phyloP scores from a whole-genome alignment of 345 rosid species.

The Erucastrum elatum region DNA sequence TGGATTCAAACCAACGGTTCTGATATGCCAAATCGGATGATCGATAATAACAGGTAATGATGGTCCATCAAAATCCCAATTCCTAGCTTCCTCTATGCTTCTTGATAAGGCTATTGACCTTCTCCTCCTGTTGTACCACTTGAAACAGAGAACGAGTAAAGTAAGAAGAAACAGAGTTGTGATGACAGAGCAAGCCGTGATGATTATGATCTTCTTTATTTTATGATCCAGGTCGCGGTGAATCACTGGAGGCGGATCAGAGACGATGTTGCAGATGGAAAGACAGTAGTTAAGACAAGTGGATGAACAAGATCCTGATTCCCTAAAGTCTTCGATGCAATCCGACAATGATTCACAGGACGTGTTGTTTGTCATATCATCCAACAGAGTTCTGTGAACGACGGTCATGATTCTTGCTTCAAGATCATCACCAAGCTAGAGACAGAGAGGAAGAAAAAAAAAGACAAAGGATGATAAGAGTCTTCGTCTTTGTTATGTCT shows the following conservation, averaged over 20 bases:
- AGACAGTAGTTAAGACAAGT: constrained; percentile 33
- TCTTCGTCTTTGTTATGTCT: constrained; percentile 30
- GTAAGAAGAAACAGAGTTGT: constrained; percentile 39
- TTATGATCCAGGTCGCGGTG: constrained; percentile 6
- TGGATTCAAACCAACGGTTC: constrained; percentile 60
- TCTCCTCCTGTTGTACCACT: constrained; percentile 34
- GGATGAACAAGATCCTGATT: neutral
- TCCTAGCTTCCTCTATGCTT: constrained; percentile 42
- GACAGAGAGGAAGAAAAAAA: constrained; percentile 6
- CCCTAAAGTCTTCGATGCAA: neutral
- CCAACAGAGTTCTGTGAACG: constrained; percentile 28
- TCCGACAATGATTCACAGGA: neutral
- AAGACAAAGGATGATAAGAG: neutral
- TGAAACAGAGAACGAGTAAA: constrained; percentile 36
- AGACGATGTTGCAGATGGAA: constrained; percentile 13
- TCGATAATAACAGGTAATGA: constrained; percentile 44
- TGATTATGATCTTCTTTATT: constrained; percentile 31
- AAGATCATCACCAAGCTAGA: constrained; percentile 33
- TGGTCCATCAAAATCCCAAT: constrained; percentile 39
- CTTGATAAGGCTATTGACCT: constrained; percentile 26
- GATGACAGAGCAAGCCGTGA: constrained; percentile 35
- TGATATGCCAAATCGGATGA: constrained; percentile 72
- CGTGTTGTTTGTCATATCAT: constrained; percentile 3
- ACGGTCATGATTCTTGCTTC: constrained; percentile 34
- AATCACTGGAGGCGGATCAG: constrained; percentile 21